Evolutionary conservation across 140 eudicot species (phyloP), one percentile per base, ranked within the genome.

Genomic region (Flaveria floridana): DNA sequence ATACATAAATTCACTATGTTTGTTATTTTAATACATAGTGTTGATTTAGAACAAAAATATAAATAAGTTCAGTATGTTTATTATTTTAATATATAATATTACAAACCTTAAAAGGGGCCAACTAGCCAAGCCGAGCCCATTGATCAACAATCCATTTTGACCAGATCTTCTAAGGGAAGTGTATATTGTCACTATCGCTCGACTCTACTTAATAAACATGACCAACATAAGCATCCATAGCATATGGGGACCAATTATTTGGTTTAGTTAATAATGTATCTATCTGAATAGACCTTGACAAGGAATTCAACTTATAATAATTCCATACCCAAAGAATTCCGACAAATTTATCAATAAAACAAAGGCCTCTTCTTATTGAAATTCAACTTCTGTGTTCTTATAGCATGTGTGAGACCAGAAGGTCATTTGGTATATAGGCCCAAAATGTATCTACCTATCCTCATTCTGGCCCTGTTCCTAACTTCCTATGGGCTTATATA

Each of bases 161-260:
- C 14, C 63, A 9, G 47, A 14, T 61, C 28, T 21, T 61, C 28
- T 14, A 9, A 62, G 21, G 6, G 21, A 28, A 62, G 19, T 58
- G 6, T 59, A 5, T 2, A 20, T 53, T 65, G 79, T 73, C 70
- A 41, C 67, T 52, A 25, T 63, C 78, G 6, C 70, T 19, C 25
- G 46, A 44, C 64, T 72, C 67, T 34, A 3, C 71, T 16, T 34
- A 71, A 79, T 11, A n/a, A 48, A 39, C 77, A 70, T 37, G 47
- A 59, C 82, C 72, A 72, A 50, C 73, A 78, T 50, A 71, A 20
- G 23, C 56, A 71, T 64, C 30, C 73, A 63, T 1, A 41, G 18
- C 15, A 39, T 64, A 26, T 16, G 15, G 64, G 79, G 72, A 59
- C 82, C 82, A 78, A 34, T 39, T 20, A 39, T 59, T 63, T 23